Evolutionary conservation across 192 early-diverging fungal genomes (phyloP), one percentile per base, ranked within the genome.

Genomic region (Haplosporangium gracile): DNA sequence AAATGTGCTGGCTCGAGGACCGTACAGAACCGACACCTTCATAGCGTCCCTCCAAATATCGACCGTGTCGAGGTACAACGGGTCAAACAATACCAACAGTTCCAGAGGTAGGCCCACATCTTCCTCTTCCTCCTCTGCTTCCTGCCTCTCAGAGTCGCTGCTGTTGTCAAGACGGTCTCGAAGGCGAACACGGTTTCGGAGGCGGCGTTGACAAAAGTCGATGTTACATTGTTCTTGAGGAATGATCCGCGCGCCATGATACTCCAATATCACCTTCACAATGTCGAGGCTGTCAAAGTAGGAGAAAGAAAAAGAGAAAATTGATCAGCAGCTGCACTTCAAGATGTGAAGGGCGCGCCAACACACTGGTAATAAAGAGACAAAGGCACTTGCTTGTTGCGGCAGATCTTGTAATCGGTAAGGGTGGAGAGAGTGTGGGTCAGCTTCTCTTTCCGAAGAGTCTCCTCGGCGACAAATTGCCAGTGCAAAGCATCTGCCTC

Each of bases 141-240:
- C 16, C n/a, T 53, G 79, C 0, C 34, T 39, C 45, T 39, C 34
- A 29, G 11, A n/a, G 60, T 68, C 22, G 55, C 18, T 38, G 63
- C 45, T 70, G 47, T 77, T 68, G 40, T 71, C 38, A 22, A 38
- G 68, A 22, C n/a, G 45, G 0, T 51, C 76, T 10, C 68, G 51
- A 20, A 26, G 49, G 10, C 45, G 72, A 5, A 60, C 26, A 7
- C 76, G 76, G 34, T 70, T 43, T 40, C 79, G 79, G 8, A 86
- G 45, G 1, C 73, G 75, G 10, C 40, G 74, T 22, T 81, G 84
- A 43, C 84, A 86, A 40, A 77, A 47, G 8, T 78, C 78, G 40
- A 86, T 86, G 15, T 75, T 81, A 51, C 84, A 78, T 49, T 81
- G 47, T 4, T 80, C 84, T n/a, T 77, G 68, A 20, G 84, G 75